A percentile compares a stretch with the other conserved stretches of the same genome.
Conservation (phyloP, 257 asterid genomes). For the Nicotiana otophora region DNA sequence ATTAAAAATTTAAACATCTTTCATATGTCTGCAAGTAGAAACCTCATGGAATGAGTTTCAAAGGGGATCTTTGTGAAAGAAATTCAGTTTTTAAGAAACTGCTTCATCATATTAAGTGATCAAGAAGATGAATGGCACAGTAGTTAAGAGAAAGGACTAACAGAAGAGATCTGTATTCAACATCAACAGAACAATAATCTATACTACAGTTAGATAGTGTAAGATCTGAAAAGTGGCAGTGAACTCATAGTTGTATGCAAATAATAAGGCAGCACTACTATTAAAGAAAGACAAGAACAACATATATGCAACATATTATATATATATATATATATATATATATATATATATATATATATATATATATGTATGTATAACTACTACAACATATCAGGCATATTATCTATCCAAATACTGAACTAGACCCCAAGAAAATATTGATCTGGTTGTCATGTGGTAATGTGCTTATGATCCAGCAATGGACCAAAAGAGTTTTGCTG, state of each 20-base stretch:
- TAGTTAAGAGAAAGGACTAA: neutral
- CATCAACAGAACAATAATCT: slow-evolving; percentile 6
- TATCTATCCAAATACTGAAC: neutral
- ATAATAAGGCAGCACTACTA: neutral
- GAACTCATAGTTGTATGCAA: neutral
- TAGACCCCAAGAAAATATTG: neutral
- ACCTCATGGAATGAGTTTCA: neutral
- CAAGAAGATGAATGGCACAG: neutral
- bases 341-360: too few species aligned
- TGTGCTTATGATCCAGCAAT: neutral
- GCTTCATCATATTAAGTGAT: neutral
- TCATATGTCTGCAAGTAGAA: neutral
- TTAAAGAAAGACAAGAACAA: neutral
- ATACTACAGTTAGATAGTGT: neutral
- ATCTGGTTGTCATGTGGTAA: neutral
- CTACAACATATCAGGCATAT: neutral
- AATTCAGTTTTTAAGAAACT: neutral
- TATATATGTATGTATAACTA: too few species aligned
- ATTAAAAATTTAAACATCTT: neutral
- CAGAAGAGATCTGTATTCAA: neutral
- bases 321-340: too few species aligned
- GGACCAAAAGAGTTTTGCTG: neutral
- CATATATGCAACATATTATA: too few species aligned
- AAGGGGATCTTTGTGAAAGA: neutral
- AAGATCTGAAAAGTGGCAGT: neutral